Evolutionary conservation across 164 flowering plant genomes (phyloP).

Genomic region (Vitis amurensis): DNA sequence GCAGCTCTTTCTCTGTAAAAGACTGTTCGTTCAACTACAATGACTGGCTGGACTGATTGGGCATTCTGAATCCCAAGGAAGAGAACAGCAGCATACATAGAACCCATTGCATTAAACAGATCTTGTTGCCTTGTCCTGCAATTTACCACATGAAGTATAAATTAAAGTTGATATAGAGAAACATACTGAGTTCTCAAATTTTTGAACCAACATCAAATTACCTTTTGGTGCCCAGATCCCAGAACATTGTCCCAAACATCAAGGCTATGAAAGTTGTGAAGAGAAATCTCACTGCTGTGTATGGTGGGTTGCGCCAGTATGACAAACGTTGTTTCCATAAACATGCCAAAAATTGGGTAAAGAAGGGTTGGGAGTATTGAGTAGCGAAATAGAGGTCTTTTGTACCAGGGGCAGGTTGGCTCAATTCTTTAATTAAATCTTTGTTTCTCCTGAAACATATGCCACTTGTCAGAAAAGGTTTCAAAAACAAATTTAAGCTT

Average conservation of each 20-base stretch:
- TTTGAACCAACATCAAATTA: constrained; percentile 8
- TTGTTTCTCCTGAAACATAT: constrained; percentile 45
- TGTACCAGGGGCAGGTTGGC: constrained; percentile 34
- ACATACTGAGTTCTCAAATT: neutral
- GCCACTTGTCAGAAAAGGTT: constrained; percentile 7
- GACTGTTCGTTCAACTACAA: constrained; percentile 43
- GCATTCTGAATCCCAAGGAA: constrained; percentile 44
- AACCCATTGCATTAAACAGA: constrained; percentile 45
- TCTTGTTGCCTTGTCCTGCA: constrained; percentile 36
- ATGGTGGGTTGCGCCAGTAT: constrained; percentile 50
- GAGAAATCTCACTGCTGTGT: constrained; percentile 37
- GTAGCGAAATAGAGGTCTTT: constrained; percentile 40
- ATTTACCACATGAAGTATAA: neutral
- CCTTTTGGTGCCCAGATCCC: constrained; percentile 42
- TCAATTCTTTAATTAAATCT: constrained; percentile 32
- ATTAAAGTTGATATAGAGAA: neutral
- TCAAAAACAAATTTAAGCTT: too few species aligned
- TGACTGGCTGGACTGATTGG: constrained; percentile 38
- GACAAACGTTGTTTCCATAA: constrained; percentile 47
- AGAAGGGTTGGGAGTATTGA: constrained; percentile 31
- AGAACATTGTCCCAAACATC: constrained; percentile 43
- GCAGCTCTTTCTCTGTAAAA: constrained; percentile 49
- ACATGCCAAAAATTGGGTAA: constrained; percentile 41
- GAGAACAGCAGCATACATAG: constrained; percentile 39
- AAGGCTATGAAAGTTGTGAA: constrained; percentile 34